Evolutionary conservation across 2,329 filamentous ascomycete genomes (phyloP).

Genomic region (Cordyceps fumosorosea): DNA sequence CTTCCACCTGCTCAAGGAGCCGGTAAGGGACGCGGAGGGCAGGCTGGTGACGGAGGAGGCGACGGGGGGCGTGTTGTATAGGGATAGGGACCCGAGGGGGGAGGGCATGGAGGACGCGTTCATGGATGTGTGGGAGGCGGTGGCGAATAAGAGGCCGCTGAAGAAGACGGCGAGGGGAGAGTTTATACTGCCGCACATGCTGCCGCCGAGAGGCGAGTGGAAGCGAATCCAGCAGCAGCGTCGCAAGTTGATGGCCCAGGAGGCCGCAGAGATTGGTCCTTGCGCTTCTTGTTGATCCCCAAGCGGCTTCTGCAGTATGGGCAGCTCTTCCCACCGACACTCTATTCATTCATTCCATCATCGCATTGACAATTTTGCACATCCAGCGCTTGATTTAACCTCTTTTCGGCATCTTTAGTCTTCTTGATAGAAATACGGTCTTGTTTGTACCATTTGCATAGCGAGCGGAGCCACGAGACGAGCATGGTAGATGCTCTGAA

Average conservation of each 20-base stretch:
- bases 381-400: not conserved
- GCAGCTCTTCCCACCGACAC: not conserved
- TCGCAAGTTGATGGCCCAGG: not conserved
- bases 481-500: not conserved
- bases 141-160: slow-evolving; percentile 19
- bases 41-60: not conserved
- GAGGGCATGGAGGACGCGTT: slow-evolving; percentile 21
- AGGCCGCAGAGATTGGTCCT: not conserved
- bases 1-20: slow-evolving; percentile 16
- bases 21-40: slow-evolving; percentile 13
- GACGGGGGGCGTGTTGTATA: slow-evolving; percentile 11
- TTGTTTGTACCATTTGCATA: not conserved
- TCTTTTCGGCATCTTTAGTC: not conserved
- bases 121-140: slow-evolving; percentile 20
- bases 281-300: not conserved
- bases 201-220: slow-evolving; percentile 6
- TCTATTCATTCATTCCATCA: no score
- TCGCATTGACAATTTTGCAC: not conserved
- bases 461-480: not conserved
- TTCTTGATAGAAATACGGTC: not conserved
- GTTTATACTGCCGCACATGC: slow-evolving; percentile 16
- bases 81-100: slow-evolving; percentile 11
- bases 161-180: slow-evolving; percentile 16
- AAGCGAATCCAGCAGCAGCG: not conserved
- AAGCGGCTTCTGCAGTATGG: no score